These are phyloP conservation scores for Teratosphaeria zuluensis DNA, from an alignment of 2,329 filamentous ascomycete genomes.

Conservation along the genomic window DNA sequence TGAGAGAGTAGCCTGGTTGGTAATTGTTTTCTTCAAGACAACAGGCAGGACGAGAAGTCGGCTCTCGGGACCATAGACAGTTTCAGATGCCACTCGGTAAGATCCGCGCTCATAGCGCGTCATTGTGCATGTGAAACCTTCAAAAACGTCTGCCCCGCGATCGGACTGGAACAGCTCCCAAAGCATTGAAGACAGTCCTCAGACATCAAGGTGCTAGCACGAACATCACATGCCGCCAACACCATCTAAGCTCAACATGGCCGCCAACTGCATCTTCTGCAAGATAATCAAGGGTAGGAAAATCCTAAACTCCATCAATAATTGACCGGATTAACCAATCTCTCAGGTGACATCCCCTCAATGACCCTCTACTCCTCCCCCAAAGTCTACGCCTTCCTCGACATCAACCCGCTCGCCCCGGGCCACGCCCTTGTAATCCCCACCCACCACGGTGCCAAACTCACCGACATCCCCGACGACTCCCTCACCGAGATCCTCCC, in stretches of 20 bases:
- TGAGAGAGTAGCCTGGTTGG: neutral
- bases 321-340: conserved; percentile 6
- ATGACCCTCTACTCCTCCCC: conserved; percentile 95
- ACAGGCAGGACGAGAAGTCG: neutral
- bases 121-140: neutral
- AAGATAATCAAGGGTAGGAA: conserved; percentile 82
- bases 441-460: conserved; percentile 85
- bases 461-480: conserved; percentile 87
- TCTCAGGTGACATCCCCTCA: conserved; percentile 86
- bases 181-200: neutral
- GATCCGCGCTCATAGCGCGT: neutral
- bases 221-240: neutral
- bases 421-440: conserved; percentile 95
- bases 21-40: neutral
- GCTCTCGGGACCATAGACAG: no score
- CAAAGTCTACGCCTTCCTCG: conserved; percentile 88
- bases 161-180: neutral
- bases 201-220: neutral
- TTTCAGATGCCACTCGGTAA: neutral
- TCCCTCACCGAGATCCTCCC: conserved; percentile 73
- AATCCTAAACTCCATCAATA: neutral
- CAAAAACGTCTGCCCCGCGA: neutral
- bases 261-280: conserved; percentile 82
- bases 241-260: conserved; percentile 14
- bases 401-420: conserved; percentile 76